A percentile compares a stretch with the other conserved stretches of the same genome.
phyloP scores from a whole-genome alignment of 192 early-diverging fungal genomes.

The Borealophlyctis nickersoniae region DNA sequence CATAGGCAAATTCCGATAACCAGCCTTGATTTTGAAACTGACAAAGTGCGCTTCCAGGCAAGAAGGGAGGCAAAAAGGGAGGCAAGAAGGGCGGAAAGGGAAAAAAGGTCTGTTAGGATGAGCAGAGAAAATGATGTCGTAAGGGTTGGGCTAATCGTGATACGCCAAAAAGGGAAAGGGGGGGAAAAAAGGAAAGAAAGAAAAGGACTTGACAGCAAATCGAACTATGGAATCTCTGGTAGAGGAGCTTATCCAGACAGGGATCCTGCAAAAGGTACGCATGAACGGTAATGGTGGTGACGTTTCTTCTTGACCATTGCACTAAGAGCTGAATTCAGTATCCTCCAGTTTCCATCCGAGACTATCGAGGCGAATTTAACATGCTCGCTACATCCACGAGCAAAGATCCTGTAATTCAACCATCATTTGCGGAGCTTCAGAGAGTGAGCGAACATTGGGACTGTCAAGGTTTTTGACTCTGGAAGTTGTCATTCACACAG shows the following conservation, averaged over 20 bases:
- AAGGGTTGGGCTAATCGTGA: not conserved
- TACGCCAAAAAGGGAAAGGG: slow-evolving; percentile 5
- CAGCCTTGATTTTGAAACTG: not conserved
- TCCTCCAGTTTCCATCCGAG: slow-evolving; percentile 13
- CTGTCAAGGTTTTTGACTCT: too few relatives aligned
- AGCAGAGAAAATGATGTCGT: not conserved
- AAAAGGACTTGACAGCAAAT: slow-evolving; percentile 62
- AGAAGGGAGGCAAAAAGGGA: slow-evolving; percentile 49
- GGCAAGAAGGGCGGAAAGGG: slow-evolving; percentile 49
- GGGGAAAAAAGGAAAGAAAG: slow-evolving; percentile 61
- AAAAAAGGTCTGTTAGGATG: slow-evolving; percentile 35
- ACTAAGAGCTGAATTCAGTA: too few relatives aligned
- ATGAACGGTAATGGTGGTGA: too few relatives aligned
- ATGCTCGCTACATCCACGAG: slow-evolving; percentile 32
- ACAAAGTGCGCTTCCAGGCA: slow-evolving; percentile 26
- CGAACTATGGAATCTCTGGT: slow-evolving; percentile 58
- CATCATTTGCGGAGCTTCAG: slow-evolving; percentile 49
- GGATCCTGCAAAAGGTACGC: slow-evolving; percentile 49
- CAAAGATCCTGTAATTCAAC: slow-evolving; percentile 42
- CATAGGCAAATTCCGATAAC: slow-evolving; percentile 6
- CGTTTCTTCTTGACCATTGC: too few relatives aligned
- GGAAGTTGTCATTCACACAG: too few relatives aligned
- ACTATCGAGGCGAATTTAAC: slow-evolving; percentile 49
- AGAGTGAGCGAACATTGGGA: slow-evolving; percentile 39
- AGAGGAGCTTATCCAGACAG: slow-evolving; percentile 54